Conservation (phyloP, 148 eudicot species). For the Silene uniflora region DNA sequence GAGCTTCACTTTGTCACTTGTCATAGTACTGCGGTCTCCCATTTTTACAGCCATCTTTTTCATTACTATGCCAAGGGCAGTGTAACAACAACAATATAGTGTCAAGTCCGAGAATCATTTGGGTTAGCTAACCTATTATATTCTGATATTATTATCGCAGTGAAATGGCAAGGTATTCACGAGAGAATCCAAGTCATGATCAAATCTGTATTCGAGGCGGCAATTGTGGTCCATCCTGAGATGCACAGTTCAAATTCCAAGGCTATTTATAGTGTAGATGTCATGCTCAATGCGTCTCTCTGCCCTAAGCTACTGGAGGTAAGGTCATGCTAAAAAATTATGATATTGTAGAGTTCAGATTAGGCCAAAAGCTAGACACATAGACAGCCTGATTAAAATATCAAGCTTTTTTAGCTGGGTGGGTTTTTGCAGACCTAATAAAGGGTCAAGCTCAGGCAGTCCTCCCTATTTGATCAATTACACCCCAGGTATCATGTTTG, state of each 20-base stretch:
- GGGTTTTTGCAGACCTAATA: too few relatives aligned
- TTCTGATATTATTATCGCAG: slow-evolving; percentile 38
- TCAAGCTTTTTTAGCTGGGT: too few relatives aligned
- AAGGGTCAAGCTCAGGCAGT: too few relatives aligned
- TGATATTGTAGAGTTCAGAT: too few relatives aligned
- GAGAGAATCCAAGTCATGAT: slow-evolving; percentile 60
- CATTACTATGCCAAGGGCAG: too few relatives aligned
- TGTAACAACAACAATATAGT: not conserved
- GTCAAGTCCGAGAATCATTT: not conserved
- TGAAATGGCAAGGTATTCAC: slow-evolving; percentile 79
- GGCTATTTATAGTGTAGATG: slow-evolving; percentile 95
- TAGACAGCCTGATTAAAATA: too few relatives aligned
- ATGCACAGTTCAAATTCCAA: slow-evolving; percentile 76
- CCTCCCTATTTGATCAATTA: too few relatives aligned
- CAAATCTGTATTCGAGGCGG: slow-evolving; percentile 80
- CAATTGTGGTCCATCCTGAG: slow-evolving; percentile 74
- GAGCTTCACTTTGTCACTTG: not conserved
- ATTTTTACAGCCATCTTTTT: not conserved
- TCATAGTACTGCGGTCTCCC: not conserved
- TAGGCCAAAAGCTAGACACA: too few relatives aligned
- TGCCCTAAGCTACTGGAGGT: slow-evolving; percentile 93
- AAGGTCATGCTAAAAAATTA: not conserved
- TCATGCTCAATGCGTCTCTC: slow-evolving; percentile 77
- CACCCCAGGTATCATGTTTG: too few relatives aligned
- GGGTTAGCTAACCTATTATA: not conserved